A percentile compares a stretch with the other conserved stretches of the same genome.
phyloP scores from a whole-genome alignment of 1,139 yeast species.

The Debaryomyces singareniensis region DNA sequence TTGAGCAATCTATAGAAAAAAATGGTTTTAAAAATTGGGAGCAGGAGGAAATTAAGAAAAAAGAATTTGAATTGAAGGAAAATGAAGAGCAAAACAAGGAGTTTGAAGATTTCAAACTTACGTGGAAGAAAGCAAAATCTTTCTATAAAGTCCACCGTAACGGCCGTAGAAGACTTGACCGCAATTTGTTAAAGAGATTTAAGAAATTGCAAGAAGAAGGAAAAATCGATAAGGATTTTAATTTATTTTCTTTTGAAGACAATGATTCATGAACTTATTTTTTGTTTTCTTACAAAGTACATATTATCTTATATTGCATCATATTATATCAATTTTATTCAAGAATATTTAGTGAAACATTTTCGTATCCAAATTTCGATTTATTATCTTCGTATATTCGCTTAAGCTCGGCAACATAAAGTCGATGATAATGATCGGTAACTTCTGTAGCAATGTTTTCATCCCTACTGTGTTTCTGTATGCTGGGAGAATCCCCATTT shows the following conservation, averaged over 20 bases:
- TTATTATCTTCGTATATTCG: slow-evolving; percentile 68
- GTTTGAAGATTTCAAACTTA: slow-evolving; percentile 16
- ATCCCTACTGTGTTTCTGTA: too few species aligned
- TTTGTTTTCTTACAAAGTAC: slow-evolving; percentile 1
- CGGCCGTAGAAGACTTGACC: slow-evolving; percentile 25
- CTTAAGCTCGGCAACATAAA: slow-evolving; percentile 64
- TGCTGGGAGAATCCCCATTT: slow-evolving; percentile 7
- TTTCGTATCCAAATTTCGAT: slow-evolving; percentile 47
- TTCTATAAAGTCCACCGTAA: slow-evolving; percentile 14
- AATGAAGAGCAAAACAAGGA: slow-evolving; percentile 15
- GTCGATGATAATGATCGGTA: slow-evolving; percentile 64
- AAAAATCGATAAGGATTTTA: slow-evolving; percentile 10
- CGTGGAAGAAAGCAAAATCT: slow-evolving; percentile 15
- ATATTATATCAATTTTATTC: slow-evolving; percentile 21
- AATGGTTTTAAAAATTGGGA: slow-evolving; percentile 38
- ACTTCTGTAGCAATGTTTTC: slow-evolving; percentile 30
- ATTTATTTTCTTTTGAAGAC: slow-evolving; percentile 5
- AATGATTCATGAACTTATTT: slow-evolving; percentile 4
- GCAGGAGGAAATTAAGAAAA: slow-evolving; percentile 12
- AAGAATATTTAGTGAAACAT: slow-evolving; percentile 41
- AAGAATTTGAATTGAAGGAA: slow-evolving; percentile 11
- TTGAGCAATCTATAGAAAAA: slow-evolving; percentile 17
- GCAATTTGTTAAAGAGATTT: slow-evolving; percentile 24
- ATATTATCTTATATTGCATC: background rate
- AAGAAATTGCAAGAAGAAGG: slow-evolving; percentile 22